phyloP scores from a whole-genome alignment of 2,329 filamentous ascomycete species.

The Fusarium sulawesiense region DNA sequence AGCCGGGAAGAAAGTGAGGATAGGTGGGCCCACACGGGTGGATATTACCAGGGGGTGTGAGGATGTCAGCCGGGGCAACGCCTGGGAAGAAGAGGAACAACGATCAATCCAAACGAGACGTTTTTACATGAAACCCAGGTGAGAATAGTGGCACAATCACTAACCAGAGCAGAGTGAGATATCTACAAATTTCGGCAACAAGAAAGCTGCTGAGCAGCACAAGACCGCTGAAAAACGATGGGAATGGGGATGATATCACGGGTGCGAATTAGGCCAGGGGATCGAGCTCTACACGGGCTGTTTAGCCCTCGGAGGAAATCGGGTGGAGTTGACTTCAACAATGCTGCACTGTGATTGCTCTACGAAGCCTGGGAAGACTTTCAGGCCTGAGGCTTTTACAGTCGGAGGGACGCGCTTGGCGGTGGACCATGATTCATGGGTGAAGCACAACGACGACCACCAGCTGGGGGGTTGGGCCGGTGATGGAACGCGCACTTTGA shows the following conservation, averaged over 20 bases:
- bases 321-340: constrained; percentile 49
- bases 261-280: constrained; percentile 47
- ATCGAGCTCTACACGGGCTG: constrained; percentile 43
- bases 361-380: constrained; percentile 38
- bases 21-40: constrained; percentile 52
- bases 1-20: constrained; percentile 52
- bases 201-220: constrained; percentile 13
- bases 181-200: constrained; percentile 2
- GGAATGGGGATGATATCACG: constrained; percentile 21
- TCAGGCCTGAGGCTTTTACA: constrained; percentile 52
- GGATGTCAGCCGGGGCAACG: constrained; percentile 53
- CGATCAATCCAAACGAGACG: constrained; percentile 48
- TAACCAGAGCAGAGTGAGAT: constrained; percentile 11
- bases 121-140: constrained; percentile 44
- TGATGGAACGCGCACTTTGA: constrained; percentile 46
- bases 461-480: constrained; percentile 41
- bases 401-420: constrained; percentile 48
- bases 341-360: constrained; percentile 48
- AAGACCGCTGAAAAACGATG: constrained; percentile 22
- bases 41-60: constrained; percentile 48
- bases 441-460: constrained; percentile 38
- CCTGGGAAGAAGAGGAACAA: constrained; percentile 44
- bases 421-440: constrained; percentile 52
- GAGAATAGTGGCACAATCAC: constrained; percentile 29
- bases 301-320: constrained; percentile 51